phyloP scores from a whole-genome alignment of 2,329 filamentous ascomycete genomes.

The Lachnellula suecica region DNA sequence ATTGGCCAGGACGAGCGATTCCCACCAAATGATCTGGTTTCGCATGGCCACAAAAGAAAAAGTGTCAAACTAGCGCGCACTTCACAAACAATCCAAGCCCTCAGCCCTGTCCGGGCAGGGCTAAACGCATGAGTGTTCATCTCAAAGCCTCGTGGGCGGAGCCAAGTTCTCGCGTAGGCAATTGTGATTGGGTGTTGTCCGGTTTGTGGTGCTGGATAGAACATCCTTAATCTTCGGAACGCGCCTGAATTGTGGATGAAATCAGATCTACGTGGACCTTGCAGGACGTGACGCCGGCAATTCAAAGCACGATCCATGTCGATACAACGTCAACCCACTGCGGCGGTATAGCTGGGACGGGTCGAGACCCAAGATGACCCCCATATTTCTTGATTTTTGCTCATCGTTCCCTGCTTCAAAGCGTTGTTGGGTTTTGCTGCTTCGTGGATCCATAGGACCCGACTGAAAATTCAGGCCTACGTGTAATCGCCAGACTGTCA shows the following conservation, averaged over 20 bases:
- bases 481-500: background rate
- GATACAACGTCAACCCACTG: background rate
- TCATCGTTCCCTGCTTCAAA: too few species aligned
- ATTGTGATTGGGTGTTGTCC: background rate
- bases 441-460: background rate
- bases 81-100: background rate
- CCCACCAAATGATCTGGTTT: constrained; percentile 16
- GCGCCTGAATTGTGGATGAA: constrained; percentile 1
- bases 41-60: constrained; percentile 12
- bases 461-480: background rate
- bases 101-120: constrained; percentile 1
- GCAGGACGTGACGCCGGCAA: background rate
- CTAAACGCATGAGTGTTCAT: constrained; percentile 8
- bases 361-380: too few species aligned
- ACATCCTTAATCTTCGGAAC: constrained; percentile 7
- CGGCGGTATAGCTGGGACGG: too few species aligned
- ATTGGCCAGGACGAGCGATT: constrained; percentile 7
- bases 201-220: constrained; percentile 1
- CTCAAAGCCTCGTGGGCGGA: background rate
- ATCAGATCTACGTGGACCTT: constrained; percentile 7
- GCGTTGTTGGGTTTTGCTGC: too few species aligned
- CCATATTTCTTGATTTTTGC: too few species aligned
- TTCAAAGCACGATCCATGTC: background rate
- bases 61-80: constrained; percentile 3
- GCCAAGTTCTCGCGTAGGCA: background rate